These are phyloP conservation scores for Ceratocystiopsis sp. DNA, from an alignment of 2,329 filamentous ascomycete genomes.

Conservation along the genomic window DNA sequence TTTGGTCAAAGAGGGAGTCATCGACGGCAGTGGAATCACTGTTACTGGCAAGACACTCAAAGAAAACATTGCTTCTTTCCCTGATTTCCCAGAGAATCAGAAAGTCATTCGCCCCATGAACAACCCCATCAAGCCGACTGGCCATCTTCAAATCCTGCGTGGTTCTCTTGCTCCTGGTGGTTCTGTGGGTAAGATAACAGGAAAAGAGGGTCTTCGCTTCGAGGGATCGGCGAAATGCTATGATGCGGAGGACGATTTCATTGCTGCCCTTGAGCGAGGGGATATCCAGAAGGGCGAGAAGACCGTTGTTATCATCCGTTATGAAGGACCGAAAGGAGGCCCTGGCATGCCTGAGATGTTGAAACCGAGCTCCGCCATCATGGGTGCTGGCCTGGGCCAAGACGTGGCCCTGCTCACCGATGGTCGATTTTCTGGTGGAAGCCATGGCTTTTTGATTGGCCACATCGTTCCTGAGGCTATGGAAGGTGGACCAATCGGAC, in stretches of 20 bases:
- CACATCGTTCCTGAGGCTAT: conserved; percentile 80
- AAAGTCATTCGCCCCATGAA: conserved; percentile 63
- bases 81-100: conserved; percentile 59
- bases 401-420: conserved; percentile 62
- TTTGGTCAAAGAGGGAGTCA: conserved; percentile 63
- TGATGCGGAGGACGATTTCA: conserved; percentile 68
- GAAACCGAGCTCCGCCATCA: conserved; percentile 81
- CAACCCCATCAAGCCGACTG: conserved; percentile 74
- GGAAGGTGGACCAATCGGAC: conserved; percentile 67
- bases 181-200: conserved; percentile 84
- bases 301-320: conserved; percentile 78
- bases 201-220: conserved; percentile 78
- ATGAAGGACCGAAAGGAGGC: conserved; percentile 84
- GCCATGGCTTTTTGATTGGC: conserved; percentile 74
- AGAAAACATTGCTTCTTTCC: conserved; percentile 64
- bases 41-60: conserved; percentile 82
- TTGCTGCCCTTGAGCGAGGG: conserved; percentile 58
- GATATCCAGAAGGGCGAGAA: conserved; percentile 74
- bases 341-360: conserved; percentile 93
- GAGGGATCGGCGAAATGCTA: conserved; percentile 68
- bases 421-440: conserved; percentile 62
- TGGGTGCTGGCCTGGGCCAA: conserved; percentile 70
- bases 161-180: conserved; percentile 75
- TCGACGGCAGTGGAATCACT: conserved; percentile 66
- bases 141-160: conserved; percentile 76